Evolutionary conservation across 768 basidiomycete genomes (phyloP).

Genomic region (Fomitopsis pulvina): DNA sequence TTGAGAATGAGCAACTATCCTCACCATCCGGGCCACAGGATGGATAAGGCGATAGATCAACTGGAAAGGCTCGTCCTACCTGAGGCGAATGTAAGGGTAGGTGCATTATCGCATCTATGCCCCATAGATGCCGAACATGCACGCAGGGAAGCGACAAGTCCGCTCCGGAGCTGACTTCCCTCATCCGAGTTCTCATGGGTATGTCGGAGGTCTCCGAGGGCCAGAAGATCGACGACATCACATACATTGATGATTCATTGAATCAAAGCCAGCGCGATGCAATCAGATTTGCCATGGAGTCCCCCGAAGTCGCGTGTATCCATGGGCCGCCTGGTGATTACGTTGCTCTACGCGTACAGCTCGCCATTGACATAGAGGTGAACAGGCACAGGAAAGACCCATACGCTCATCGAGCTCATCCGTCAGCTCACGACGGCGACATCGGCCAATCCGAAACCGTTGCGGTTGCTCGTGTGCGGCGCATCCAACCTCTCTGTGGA

Average conservation of each 20-base stretch:
- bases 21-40: conserved; percentile 38
- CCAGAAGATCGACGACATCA: conserved; percentile 33
- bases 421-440: conserved; percentile 63
- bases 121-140: neutral
- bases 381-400: conserved; percentile 91
- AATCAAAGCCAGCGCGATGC: conserved; percentile 85
- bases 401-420: conserved; percentile 90
- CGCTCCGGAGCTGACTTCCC: conserved; percentile 36
- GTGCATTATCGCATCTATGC: neutral
- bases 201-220: conserved; percentile 41
- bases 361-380: neutral
- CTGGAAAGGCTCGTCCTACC: conserved; percentile 42
- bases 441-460: conserved; percentile 40
- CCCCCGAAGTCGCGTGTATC: conserved; percentile 82
- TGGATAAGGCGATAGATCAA: conserved; percentile 77
- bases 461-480: conserved; percentile 80
- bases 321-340: conserved; percentile 89
- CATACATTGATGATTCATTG: conserved; percentile 69
- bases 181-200: conserved; percentile 70
- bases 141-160: conserved; percentile 34
- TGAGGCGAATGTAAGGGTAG: conserved; percentile 6
- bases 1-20: neutral
- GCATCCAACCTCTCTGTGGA: conserved; percentile 94
- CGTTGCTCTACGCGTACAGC: neutral
- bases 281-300: conserved; percentile 73